A percentile compares a stretch with the other conserved stretches of the same genome.
Evolutionary conservation across 2,329 filamentous ascomycete species (phyloP).

Genomic region (Ophiostoma sp.): DNA sequence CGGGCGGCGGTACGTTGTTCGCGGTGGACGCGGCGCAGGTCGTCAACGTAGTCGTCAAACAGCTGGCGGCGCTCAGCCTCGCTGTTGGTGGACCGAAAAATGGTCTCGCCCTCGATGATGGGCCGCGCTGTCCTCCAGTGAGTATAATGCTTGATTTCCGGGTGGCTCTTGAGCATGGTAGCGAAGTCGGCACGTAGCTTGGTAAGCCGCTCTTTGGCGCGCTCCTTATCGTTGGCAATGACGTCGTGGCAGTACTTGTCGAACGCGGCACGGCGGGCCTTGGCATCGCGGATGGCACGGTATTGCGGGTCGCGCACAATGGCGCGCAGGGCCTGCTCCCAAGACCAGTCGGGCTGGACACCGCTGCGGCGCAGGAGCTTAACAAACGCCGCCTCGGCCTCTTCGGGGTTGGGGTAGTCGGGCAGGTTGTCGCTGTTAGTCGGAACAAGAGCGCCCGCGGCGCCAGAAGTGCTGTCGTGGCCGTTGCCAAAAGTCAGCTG

Average conservation of each 20-base stretch:
- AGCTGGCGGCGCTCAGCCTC: conserved; percentile 85
- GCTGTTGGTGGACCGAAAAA: conserved; percentile 86
- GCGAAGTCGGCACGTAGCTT: conserved; percentile 94
- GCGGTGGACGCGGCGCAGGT: conserved; percentile 76
- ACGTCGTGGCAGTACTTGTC: conserved; percentile 93
- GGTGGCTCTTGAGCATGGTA: conserved; percentile 93
- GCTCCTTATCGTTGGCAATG: conserved; percentile 88
- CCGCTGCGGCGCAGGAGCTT: conserved; percentile 84
- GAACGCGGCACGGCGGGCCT: conserved; percentile 85
- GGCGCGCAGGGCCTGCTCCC: conserved; percentile 83
- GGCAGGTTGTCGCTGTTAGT: conserved; percentile 71
- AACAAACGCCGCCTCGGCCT: conserved; percentile 89
- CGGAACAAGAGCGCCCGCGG: conserved; percentile 56
- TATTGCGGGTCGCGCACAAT: conserved; percentile 91
- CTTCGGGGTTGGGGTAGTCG: conserved; percentile 76
- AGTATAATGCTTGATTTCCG: conserved; percentile 95
- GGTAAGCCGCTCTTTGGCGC: conserved; percentile 85
- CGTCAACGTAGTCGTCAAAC: conserved; percentile 88
- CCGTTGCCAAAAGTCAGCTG: conserved; percentile 60
- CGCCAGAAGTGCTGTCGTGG: conserved; percentile 46
- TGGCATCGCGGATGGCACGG: conserved; percentile 87
- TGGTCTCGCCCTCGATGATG: conserved; percentile 92
- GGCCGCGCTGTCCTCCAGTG: conserved; percentile 95
- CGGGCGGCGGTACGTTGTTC: conserved; percentile 72
- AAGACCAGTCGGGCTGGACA: conserved; percentile 88